Conservation (phyloP, 345 rosid species). For the Eutrema heterophyllum region DNA sequence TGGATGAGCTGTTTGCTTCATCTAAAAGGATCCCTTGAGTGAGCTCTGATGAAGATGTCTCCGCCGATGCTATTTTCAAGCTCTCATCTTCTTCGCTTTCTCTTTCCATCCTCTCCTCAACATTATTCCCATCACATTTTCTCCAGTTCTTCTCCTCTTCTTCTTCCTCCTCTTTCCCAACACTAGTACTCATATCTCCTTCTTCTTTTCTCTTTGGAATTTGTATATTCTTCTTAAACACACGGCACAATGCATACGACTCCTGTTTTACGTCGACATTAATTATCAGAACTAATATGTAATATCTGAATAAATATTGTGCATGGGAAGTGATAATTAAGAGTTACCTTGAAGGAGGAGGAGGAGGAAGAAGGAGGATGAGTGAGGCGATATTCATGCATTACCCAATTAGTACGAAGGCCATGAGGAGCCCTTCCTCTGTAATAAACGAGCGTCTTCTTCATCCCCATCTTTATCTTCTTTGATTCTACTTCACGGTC, state of each 20-base stretch:
- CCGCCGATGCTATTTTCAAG: constrained; percentile 38
- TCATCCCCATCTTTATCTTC: constrained; percentile 57
- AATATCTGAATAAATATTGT: not conserved
- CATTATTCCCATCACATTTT: not conserved
- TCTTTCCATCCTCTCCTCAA: constrained; percentile 11
- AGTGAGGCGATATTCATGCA: constrained; percentile 69
- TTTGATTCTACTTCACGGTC: constrained; percentile 50
- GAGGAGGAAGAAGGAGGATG: constrained; percentile 37
- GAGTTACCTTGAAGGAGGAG: constrained; percentile 16
- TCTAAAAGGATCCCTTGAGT: constrained; percentile 50
- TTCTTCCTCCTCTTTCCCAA: constrained; percentile 13
- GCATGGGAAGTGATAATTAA: not conserved
- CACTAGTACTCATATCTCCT: constrained; percentile 15
- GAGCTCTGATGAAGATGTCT: constrained; percentile 56
- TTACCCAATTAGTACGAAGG: constrained; percentile 67
- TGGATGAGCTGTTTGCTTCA: constrained; percentile 54
- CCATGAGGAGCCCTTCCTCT: constrained; percentile 71
- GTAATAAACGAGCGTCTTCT: constrained; percentile 74
- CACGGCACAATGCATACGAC: constrained; percentile 70
- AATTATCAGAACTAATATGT: not conserved
- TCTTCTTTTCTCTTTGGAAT: constrained; percentile 36
- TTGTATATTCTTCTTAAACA: constrained; percentile 61
- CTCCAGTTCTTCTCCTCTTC: constrained; percentile 34
- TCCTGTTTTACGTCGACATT: constrained; percentile 36
- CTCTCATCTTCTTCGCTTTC: constrained; percentile 23